phyloP scores from a whole-genome alignment of 305 asterid genomes.

The Ajuga reptans region DNA sequence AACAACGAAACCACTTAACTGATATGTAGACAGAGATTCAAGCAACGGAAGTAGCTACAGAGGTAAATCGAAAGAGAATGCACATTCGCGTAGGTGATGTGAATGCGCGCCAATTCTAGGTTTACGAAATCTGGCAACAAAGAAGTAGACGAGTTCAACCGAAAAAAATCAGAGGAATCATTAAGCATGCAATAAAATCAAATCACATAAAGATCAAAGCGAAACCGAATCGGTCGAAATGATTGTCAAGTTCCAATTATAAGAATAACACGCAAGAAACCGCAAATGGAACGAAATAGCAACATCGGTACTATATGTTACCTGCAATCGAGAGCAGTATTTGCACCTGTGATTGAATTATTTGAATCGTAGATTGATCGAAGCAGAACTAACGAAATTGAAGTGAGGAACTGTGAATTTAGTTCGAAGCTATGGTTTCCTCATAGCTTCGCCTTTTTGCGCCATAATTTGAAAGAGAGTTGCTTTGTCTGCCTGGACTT shows the following conservation, averaged over 20 bases:
- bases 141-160: background rate
- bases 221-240: background rate
- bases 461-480: slow-evolving; percentile 15
- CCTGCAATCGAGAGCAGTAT: slow-evolving; percentile 13
- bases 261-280: background rate
- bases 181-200: background rate
- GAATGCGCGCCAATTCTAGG: slow-evolving; percentile 29
- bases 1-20: background rate
- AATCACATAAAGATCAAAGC: slow-evolving; percentile 4
- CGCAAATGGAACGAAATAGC: background rate
- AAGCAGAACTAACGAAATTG: slow-evolving; percentile 16
- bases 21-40: slow-evolving; percentile 1
- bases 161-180: background rate
- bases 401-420: slow-evolving; percentile 12
- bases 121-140: slow-evolving; percentile 9
- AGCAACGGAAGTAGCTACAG: background rate
- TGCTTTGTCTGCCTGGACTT: background rate
- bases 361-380: background rate
- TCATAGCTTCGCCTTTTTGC: slow-evolving; percentile 16
- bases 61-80: background rate
- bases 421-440: slow-evolving; percentile 10
- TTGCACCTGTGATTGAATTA: slow-evolving; percentile 1
- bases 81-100: background rate
- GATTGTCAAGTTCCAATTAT: slow-evolving; percentile 12
- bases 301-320: background rate